Conservation (phyloP, 306 rosid genomes). For the Hylodesmum podocarpum region DNA sequence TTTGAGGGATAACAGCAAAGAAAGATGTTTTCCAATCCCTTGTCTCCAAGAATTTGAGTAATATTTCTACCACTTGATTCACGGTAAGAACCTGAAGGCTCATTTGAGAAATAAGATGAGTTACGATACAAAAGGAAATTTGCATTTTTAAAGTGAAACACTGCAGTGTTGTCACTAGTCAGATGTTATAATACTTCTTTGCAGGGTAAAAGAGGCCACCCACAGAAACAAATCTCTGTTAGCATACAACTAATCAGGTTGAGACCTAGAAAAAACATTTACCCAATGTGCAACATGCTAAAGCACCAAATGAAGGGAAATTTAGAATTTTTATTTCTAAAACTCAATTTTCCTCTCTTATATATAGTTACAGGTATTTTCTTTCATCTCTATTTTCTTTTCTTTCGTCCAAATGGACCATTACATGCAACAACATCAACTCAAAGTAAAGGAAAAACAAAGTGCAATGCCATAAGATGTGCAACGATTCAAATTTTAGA, state of each 20-base stretch:
- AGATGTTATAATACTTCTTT: neutral
- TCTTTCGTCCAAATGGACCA: neutral
- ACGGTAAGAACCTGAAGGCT: slow-evolving; percentile 81
- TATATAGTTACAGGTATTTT: neutral
- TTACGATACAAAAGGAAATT: neutral
- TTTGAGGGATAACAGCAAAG: slow-evolving; percentile 82
- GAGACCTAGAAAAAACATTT: neutral
- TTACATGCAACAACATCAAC: neutral
- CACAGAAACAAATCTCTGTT: neutral
- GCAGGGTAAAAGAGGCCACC: neutral
- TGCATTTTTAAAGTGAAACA: neutral
- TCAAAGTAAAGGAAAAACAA: neutral
- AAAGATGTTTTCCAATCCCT: slow-evolving; percentile 81
- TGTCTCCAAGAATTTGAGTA: slow-evolving; percentile 69
- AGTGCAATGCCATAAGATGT: neutral
- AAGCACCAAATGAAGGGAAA: neutral
- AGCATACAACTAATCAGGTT: slow-evolving; percentile 3
- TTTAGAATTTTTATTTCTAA: too few species aligned
- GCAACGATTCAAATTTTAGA: neutral
- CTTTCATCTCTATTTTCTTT: neutral
- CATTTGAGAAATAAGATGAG: slow-evolving; percentile 20
- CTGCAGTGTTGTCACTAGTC: neutral
- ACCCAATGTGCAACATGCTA: neutral
- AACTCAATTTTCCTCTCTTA: neutral
- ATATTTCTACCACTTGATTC: slow-evolving; percentile 79